A percentile compares a stretch with the other conserved stretches of the same genome.
Conservation (phyloP, 345 rosid genomes). For the Geranium brycei region DNA sequence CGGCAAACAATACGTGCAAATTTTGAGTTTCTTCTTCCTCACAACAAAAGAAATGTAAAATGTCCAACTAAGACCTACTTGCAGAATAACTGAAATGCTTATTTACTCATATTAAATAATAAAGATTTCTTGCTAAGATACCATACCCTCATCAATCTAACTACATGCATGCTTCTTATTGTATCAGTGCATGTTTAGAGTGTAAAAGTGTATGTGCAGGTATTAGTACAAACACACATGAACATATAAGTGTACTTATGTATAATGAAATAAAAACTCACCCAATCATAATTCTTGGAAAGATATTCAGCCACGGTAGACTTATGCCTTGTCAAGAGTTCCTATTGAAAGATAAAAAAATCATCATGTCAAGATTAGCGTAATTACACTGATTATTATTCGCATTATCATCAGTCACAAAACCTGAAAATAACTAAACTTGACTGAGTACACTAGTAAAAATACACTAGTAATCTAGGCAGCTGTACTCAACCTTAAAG, state of each 20-base stretch:
- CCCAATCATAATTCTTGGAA: constrained; percentile 89
- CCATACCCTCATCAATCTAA: no score
- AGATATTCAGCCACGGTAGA: constrained; percentile 97
- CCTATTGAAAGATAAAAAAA: constrained; percentile 37
- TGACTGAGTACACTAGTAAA: no score
- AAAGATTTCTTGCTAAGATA: no score
- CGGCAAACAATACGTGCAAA: no score
- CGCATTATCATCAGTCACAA: not conserved
- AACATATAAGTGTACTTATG: not conserved
- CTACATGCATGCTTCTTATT: no score
- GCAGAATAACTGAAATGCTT: no score
- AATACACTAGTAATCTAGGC: not conserved
- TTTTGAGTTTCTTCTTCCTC: no score
- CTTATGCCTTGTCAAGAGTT: constrained; percentile 91
- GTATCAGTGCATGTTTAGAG: not conserved
- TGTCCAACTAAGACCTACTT: no score
- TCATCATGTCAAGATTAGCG: constrained; percentile 9
- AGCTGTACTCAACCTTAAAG: constrained; percentile 53
- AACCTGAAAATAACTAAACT: not conserved
- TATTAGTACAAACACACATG: no score
- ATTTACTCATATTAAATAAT: no score
- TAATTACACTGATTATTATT: not conserved
- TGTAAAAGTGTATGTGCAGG: not conserved
- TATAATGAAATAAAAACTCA: constrained; percentile 11
- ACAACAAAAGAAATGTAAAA: no score